These are phyloP conservation scores for Chrysanthemum makinoi DNA, from an alignment of 129 eudicot genomes.

Conservation along the genomic window DNA sequence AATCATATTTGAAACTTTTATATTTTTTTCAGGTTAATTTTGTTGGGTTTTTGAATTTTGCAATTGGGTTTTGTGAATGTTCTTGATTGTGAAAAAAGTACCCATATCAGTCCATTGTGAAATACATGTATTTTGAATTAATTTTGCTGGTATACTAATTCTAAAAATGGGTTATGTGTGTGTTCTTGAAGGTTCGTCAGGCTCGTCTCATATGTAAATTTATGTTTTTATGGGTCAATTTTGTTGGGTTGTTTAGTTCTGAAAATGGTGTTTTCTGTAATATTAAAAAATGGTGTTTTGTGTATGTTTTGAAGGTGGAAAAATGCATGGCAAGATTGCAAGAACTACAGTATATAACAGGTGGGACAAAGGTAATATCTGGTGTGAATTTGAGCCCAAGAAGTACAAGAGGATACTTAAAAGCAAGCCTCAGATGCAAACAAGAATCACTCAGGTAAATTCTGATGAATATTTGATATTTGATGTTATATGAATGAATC, in stretches of 20 bases:
- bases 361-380: conserved; percentile 61
- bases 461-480: neutral
- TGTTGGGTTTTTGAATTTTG: no score
- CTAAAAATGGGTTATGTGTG: no score
- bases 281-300: neutral
- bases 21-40: no score
- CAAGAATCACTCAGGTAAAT: conserved; percentile 76
- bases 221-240: neutral
- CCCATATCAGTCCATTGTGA: no score
- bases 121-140: no score
- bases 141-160: no score
- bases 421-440: conserved; percentile 70
- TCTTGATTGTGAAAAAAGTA: no score
- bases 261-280: neutral
- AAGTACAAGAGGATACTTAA: conserved; percentile 59
- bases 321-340: conserved; percentile 88
- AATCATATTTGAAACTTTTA: no score
- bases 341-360: conserved; percentile 83
- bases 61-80: no score
- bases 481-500: neutral
- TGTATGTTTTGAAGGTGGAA: conserved; percentile 69
- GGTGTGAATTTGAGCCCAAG: conserved; percentile 74
- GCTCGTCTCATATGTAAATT: neutral
- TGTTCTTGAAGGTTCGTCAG: no score
- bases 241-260: neutral